Evolutionary conservation across 2,329 filamentous ascomycete species (phyloP).

Genomic region (Chaetomium sp.): DNA sequence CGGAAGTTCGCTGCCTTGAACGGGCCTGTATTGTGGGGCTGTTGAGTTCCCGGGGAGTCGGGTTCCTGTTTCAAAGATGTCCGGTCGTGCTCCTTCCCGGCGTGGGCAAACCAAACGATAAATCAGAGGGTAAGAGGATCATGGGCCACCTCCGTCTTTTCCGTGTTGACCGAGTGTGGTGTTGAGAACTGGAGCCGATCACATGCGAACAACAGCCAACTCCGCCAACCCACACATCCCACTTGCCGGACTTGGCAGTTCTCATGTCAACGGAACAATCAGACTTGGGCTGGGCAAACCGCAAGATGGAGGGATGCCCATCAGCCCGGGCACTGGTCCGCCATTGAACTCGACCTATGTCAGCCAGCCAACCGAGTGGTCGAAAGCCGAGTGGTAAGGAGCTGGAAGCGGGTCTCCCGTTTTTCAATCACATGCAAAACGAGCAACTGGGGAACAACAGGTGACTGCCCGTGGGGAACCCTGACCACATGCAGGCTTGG

Average conservation of each 20-base stretch:
- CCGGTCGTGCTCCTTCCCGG: background rate
- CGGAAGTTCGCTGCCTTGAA: background rate
- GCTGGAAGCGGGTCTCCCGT: constrained; percentile 7
- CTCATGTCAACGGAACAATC: background rate
- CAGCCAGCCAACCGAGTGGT: constrained; percentile 7
- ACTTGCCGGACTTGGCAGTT: constrained; percentile 3
- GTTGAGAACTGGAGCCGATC: constrained; percentile 1
- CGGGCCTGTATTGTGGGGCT: background rate
- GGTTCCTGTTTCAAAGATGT: background rate
- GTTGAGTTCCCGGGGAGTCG: background rate
- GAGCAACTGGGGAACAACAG: constrained; percentile 9
- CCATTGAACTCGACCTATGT: background rate
- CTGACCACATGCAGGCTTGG: constrained; percentile 1
- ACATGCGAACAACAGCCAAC: constrained; percentile 6
- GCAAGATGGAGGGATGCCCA: background rate
- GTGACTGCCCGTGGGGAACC: constrained; percentile 32
- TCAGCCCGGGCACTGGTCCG: background rate
- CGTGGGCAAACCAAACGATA: background rate
- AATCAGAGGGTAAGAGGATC: background rate
- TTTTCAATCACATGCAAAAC: constrained; percentile 29
- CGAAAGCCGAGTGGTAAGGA: background rate
- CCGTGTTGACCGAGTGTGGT: background rate
- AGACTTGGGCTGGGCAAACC: background rate
- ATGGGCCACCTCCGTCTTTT: background rate
- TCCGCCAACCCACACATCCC: background rate